A percentile compares a stretch with the other conserved stretches of the same genome.
phyloP scores from a whole-genome alignment of 306 rosid genomes.

The Arachis hypogaea region DNA sequence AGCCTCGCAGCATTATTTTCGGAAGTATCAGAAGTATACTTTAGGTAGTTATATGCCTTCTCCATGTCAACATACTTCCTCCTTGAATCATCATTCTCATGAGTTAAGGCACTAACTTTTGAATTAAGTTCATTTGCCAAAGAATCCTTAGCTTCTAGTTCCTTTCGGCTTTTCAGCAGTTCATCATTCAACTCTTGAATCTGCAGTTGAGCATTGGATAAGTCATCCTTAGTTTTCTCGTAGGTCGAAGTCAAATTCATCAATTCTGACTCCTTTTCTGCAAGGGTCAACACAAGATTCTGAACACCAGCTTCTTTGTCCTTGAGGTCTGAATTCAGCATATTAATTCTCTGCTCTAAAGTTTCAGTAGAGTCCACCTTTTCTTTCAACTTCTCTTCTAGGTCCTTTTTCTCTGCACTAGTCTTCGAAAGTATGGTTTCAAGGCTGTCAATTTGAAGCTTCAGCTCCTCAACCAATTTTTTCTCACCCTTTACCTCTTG shows the following conservation, averaged over 20 bases:
- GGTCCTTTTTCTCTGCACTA: slow-evolving; percentile 47
- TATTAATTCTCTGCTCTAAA: slow-evolving; percentile 53
- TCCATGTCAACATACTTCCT: slow-evolving; percentile 48
- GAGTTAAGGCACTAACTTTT: slow-evolving; percentile 49
- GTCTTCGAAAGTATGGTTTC: slow-evolving; percentile 41
- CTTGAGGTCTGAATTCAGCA: slow-evolving; percentile 59
- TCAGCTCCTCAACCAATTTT: slow-evolving; percentile 57
- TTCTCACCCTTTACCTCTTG: slow-evolving; percentile 67
- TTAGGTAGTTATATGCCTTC: slow-evolving; percentile 58
- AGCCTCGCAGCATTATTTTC: slow-evolving; percentile 60
- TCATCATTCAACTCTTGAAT: slow-evolving; percentile 65
- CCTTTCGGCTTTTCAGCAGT: slow-evolving; percentile 53
- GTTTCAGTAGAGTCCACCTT: slow-evolving; percentile 33
- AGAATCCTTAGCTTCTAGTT: slow-evolving; percentile 57
- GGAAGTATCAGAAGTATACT: slow-evolving; percentile 53
- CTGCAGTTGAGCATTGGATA: slow-evolving; percentile 52
- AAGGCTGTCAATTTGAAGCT: slow-evolving; percentile 55
- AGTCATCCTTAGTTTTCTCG: slow-evolving; percentile 57
- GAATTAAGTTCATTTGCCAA: slow-evolving; percentile 60
- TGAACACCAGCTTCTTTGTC: slow-evolving; percentile 55
- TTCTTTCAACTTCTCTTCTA: slow-evolving; percentile 48
- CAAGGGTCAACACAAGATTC: slow-evolving; percentile 65
- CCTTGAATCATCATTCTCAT: slow-evolving; percentile 52
- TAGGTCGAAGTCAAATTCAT: slow-evolving; percentile 54
- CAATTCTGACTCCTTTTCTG: slow-evolving; percentile 72